These are phyloP conservation scores for Cutaneotrichosporon sp. DNA, from an alignment of 1,284 basidiomycete species.

Conservation along the genomic window DNA sequence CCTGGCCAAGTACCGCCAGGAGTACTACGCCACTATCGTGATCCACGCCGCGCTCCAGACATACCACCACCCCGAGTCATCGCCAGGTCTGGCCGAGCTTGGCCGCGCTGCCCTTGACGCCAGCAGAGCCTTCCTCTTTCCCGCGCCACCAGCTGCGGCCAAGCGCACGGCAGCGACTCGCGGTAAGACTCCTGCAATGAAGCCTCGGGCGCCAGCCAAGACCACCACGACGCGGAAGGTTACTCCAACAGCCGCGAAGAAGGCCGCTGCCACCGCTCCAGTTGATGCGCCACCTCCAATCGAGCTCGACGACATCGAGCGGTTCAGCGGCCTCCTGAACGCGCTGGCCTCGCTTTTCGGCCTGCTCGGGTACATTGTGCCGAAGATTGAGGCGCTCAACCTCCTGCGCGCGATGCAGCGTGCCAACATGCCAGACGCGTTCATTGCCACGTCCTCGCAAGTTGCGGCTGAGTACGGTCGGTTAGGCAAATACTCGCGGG, in stretches of 20 bases:
- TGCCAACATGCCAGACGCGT: slow-evolving; percentile 58
- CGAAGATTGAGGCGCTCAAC: slow-evolving; percentile 56
- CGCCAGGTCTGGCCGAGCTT: slow-evolving; percentile 18
- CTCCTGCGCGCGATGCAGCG: slow-evolving; percentile 62
- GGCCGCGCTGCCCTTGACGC: slow-evolving; percentile 28
- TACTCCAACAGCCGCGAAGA: slow-evolving; percentile 5
- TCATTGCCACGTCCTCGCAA: slow-evolving; percentile 65
- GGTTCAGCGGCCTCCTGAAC: slow-evolving; percentile 55
- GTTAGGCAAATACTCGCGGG: slow-evolving; percentile 71
- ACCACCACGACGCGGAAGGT: neutral
- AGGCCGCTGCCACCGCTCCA: neutral
- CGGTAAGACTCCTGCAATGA: slow-evolving; percentile 1
- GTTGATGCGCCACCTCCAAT: neutral
- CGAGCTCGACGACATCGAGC: slow-evolving; percentile 58
- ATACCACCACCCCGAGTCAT: slow-evolving; percentile 33
- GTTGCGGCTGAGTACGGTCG: slow-evolving; percentile 74
- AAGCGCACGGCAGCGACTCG: slow-evolving; percentile 4
- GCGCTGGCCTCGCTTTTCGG: slow-evolving; percentile 68
- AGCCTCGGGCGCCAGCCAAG: neutral
- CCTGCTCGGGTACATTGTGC: slow-evolving; percentile 59
- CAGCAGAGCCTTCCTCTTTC: slow-evolving; percentile 31
- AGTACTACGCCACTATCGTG: slow-evolving; percentile 30
- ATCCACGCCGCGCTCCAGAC: slow-evolving; percentile 33
- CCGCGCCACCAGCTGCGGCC: slow-evolving; percentile 12
- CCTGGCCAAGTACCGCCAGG: slow-evolving; percentile 25